phyloP scores from a whole-genome alignment of 2,329 filamentous ascomycete species.

The Venturiaceae sp. region DNA sequence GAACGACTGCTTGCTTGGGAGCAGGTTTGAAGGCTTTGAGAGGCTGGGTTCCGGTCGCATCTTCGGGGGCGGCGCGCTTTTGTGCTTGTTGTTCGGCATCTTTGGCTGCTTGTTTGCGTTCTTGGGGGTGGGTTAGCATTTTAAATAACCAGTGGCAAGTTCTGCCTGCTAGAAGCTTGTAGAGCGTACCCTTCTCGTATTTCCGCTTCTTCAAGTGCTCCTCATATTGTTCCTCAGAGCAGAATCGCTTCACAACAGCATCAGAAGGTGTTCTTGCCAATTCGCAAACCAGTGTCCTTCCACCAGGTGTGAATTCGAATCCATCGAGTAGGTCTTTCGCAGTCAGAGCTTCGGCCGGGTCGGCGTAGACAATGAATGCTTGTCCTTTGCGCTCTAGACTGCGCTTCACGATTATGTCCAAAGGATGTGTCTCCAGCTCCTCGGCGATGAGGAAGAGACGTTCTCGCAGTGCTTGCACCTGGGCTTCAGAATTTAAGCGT shows the following conservation, averaged over 20 bases:
- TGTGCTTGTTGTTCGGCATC: slow-evolving; percentile 33
- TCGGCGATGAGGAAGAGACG: slow-evolving; percentile 1
- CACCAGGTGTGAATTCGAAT: slow-evolving; percentile 68
- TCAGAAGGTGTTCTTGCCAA: slow-evolving; percentile 79
- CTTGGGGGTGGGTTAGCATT: slow-evolving; percentile 25
- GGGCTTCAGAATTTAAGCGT: slow-evolving; percentile 2
- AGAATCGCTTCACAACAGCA: slow-evolving; percentile 67
- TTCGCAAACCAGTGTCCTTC: slow-evolving; percentile 78
- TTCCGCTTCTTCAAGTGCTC: slow-evolving; percentile 72
- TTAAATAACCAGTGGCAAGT: neutral
- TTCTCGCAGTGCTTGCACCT: neutral
- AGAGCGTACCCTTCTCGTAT: slow-evolving; percentile 71
- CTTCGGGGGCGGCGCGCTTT: slow-evolving; percentile 18
- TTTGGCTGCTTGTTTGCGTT: slow-evolving; percentile 68
- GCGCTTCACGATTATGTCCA: slow-evolving; percentile 80
- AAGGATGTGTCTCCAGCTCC: slow-evolving; percentile 10
- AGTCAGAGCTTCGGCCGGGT: slow-evolving; percentile 62
- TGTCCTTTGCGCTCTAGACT: slow-evolving; percentile 91
- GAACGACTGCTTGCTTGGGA: slow-evolving; percentile 59
- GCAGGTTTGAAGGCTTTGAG: slow-evolving; percentile 65
- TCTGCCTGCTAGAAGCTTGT: neutral
- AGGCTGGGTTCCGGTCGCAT: slow-evolving; percentile 38
- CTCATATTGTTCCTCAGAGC: slow-evolving; percentile 75
- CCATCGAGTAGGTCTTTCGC: slow-evolving; percentile 86
- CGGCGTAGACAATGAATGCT: slow-evolving; percentile 88